Conservation (phyloP, 164 flowering plant species). For the Liriodendron chinense region DNA sequence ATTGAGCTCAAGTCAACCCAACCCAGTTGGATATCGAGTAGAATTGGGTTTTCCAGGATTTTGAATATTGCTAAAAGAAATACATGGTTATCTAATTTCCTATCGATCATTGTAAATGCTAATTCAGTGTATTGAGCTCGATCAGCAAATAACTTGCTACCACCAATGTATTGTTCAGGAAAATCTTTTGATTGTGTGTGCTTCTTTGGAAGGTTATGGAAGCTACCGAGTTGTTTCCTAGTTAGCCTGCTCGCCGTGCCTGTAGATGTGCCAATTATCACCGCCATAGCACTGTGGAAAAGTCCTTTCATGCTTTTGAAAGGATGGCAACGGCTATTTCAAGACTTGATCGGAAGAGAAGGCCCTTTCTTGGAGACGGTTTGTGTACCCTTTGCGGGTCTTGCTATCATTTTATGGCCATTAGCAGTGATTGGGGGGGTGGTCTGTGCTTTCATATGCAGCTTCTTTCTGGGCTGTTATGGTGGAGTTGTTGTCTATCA, state of each 20-base stretch:
- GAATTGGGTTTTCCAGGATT: too few species aligned
- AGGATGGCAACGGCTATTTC: slow-evolving; percentile 90
- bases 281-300: slow-evolving; percentile 66
- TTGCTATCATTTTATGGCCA: slow-evolving; percentile 90
- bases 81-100: too few species aligned
- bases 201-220: slow-evolving; percentile 45
- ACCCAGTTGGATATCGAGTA: too few species aligned
- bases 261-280: slow-evolving; percentile 56
- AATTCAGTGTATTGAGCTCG: neutral
- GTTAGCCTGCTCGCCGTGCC: slow-evolving; percentile 55
- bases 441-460: slow-evolving; percentile 48
- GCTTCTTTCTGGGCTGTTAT: slow-evolving; percentile 71
- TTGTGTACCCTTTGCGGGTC: slow-evolving; percentile 93
- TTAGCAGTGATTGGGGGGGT: slow-evolving; percentile 70
- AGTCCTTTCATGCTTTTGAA: slow-evolving; percentile 88
- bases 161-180: neutral
- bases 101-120: too few species aligned
- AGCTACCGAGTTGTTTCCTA: slow-evolving; percentile 63
- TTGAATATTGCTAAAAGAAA: too few species aligned
- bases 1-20: too few species aligned
- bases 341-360: slow-evolving; percentile 88
- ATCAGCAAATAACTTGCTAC: neutral
- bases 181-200: neutral
- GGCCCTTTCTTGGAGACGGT: slow-evolving; percentile 93
- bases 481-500: slow-evolving; percentile 74